These are phyloP conservation scores for Cyclostephanos tholiformis DNA, from an alignment of 108 stramenopile genomes.

Conservation along the genomic window DNA sequence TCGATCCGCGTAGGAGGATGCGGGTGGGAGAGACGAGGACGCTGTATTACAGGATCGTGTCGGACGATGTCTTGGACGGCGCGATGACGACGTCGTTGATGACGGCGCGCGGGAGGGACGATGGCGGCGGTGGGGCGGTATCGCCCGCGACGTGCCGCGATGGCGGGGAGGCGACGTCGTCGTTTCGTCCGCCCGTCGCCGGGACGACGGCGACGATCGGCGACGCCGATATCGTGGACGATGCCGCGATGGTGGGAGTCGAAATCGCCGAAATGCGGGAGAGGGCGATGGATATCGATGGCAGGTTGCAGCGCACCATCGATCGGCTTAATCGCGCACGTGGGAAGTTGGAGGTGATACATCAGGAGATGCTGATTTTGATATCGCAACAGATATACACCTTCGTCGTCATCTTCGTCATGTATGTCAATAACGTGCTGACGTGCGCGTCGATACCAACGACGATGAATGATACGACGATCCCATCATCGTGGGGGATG, in stretches of 20 bases:
- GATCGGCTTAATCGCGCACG: constrained; percentile 33
- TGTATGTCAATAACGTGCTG: constrained; percentile 20
- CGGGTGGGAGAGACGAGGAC: constrained; percentile 34
- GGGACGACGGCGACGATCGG: too few relatives aligned
- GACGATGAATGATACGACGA: too few relatives aligned
- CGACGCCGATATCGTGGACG: neutral
- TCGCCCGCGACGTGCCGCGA: neutral
- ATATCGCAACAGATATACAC: constrained; percentile 34
- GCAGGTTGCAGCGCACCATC: constrained; percentile 39
- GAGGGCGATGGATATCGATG: constrained; percentile 38
- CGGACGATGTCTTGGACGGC: constrained; percentile 19
- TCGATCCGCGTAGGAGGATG: constrained; percentile 35
- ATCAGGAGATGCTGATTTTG: constrained; percentile 32
- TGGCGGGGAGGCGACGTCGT: too few relatives aligned
- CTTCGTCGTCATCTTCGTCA: constrained; percentile 16
- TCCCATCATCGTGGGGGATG: neutral
- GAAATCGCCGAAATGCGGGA: too few relatives aligned
- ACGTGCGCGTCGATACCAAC: constrained; percentile 4
- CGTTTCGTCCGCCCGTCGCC: too few relatives aligned
- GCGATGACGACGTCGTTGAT: neutral
- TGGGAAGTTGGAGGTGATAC: constrained; percentile 41
- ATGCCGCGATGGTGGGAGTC: too few relatives aligned
- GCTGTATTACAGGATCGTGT: constrained; percentile 41
- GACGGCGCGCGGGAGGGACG: too few relatives aligned
- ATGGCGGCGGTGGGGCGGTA: too few relatives aligned